A percentile compares a stretch with the other conserved stretches of the same genome.
Conservation (phyloP, 352 stramenopile species). For the Ochromonadaceae sp. region DNA sequence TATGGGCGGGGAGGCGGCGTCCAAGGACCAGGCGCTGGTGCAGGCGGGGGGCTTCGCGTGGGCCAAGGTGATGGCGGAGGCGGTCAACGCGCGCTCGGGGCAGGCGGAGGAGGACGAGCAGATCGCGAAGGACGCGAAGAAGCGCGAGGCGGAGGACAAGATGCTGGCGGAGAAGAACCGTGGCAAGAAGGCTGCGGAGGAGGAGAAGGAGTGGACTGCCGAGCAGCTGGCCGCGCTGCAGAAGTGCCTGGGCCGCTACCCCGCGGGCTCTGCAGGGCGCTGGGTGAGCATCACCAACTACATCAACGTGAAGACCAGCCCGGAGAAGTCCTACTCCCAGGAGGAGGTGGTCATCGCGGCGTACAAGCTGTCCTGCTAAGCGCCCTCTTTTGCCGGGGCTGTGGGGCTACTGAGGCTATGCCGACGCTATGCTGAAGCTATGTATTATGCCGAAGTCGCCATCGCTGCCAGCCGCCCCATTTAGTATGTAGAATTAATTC, state of each 20-base stretch:
- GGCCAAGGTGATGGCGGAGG: background rate
- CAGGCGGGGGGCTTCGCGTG: constrained; percentile 13
- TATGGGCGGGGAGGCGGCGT: constrained; percentile 16
- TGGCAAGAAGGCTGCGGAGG: background rate
- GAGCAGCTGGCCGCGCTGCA: constrained; percentile 27
- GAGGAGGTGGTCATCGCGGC: too few species aligned
- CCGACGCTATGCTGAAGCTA: too few species aligned
- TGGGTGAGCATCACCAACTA: constrained; percentile 31
- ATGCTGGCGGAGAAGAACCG: constrained; percentile 1
- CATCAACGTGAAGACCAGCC: too few species aligned
- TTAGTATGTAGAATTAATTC: too few species aligned
- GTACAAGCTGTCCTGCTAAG: too few species aligned
- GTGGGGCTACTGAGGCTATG: too few species aligned
- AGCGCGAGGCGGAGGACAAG: constrained; percentile 10
- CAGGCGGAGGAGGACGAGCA: constrained; percentile 15
- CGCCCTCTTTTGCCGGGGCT: too few species aligned
- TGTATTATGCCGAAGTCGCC: too few species aligned
- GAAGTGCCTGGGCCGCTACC: constrained; percentile 29
- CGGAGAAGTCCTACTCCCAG: too few species aligned
- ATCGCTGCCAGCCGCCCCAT: too few species aligned
- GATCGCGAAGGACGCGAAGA: constrained; percentile 15
- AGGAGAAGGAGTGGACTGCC: constrained; percentile 19
- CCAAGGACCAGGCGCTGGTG: constrained; percentile 23
- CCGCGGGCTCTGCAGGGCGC: constrained; percentile 19
- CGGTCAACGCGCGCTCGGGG: background rate